A percentile compares a stretch with the other conserved stretches of the same genome.
Evolutionary conservation across 768 basidiomycete genomes (phyloP).

Genomic region (Calvatia gigantea): DNA sequence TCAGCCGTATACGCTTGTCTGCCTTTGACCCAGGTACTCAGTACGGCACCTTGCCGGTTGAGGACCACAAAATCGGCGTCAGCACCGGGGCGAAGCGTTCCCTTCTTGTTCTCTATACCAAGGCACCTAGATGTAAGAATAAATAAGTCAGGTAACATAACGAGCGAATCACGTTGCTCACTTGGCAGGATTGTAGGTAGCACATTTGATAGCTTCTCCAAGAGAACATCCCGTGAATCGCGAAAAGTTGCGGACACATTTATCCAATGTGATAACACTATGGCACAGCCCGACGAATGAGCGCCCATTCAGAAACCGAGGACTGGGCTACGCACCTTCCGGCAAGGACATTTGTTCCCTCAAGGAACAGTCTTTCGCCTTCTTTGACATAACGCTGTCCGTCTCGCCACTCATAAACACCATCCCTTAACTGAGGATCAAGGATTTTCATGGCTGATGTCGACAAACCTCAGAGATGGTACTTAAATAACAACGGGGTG

Average conservation of each 20-base stretch:
- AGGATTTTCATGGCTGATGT: slow-evolving; percentile 75
- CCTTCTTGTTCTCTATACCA: slow-evolving; percentile 76
- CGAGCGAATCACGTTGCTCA: slow-evolving; percentile 26
- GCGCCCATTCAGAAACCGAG: background rate
- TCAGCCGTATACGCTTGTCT: slow-evolving; percentile 59
- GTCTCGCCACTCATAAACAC: slow-evolving; percentile 86
- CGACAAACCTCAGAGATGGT: background rate
- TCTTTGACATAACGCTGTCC: slow-evolving; percentile 78
- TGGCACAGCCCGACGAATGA: background rate
- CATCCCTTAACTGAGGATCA: slow-evolving; percentile 81
- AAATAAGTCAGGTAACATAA: background rate
- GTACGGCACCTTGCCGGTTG: slow-evolving; percentile 59
- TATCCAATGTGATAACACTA: slow-evolving; percentile 80
- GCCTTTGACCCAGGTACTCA: slow-evolving; percentile 76
- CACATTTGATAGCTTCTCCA: slow-evolving; percentile 81
- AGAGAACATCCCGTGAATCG: slow-evolving; percentile 82
- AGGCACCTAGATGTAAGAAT: slow-evolving; percentile 52
- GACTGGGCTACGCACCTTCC: slow-evolving; percentile 59
- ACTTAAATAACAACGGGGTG: background rate
- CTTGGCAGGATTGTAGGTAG: slow-evolving; percentile 83
- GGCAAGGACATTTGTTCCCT: slow-evolving; percentile 84
- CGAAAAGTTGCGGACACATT: slow-evolving; percentile 82
- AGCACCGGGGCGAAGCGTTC: slow-evolving; percentile 75
- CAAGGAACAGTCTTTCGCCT: slow-evolving; percentile 76
- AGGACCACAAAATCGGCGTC: slow-evolving; percentile 85